These are phyloP conservation scores for Xylaria grammica DNA, from an alignment of 495 filamentous ascomycete genomes.

Conservation along the genomic window DNA sequence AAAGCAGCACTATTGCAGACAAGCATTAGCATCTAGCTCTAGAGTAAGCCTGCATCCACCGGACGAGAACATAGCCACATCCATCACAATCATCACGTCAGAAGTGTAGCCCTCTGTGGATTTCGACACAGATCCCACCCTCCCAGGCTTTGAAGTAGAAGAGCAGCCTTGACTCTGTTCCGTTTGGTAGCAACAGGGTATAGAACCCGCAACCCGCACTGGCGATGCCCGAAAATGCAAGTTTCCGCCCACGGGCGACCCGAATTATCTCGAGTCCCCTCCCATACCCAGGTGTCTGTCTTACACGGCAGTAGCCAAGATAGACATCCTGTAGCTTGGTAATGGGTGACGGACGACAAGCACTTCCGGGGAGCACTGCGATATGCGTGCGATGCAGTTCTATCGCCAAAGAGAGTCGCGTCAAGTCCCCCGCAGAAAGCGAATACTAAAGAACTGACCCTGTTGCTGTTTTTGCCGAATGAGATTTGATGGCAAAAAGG, in stretches of 20 bases:
- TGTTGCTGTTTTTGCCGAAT: constrained; percentile 1
- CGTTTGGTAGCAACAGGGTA: constrained; percentile 2
- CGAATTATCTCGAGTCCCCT: constrained; percentile 1
- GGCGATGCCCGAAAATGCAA: constrained; percentile 8
- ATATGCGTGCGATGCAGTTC: constrained; percentile 10
- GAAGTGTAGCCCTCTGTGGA: constrained; percentile 3
- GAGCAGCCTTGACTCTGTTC: constrained; percentile 10
- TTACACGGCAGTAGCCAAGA: neutral
- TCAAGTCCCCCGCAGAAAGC: constrained; percentile 8
- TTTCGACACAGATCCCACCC: constrained; percentile 3
- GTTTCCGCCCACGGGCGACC: constrained; percentile 4
- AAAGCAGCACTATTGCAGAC: neutral
- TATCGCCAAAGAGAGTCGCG: constrained; percentile 1
- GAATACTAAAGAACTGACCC: constrained; percentile 7
- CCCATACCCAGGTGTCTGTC: constrained; percentile 9
- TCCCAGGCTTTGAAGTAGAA: constrained; percentile 1
- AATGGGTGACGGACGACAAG: neutral
- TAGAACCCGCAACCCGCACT: neutral
- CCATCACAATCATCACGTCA: constrained; percentile 7
- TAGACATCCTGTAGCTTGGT: constrained; percentile 11
- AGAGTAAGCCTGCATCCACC: neutral
- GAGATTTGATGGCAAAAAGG: constrained; percentile 13
- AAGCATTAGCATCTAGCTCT: constrained; percentile 11
- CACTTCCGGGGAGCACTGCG: constrained; percentile 11
- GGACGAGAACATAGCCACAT: constrained; percentile 3